Conservation (phyloP, 768 basidiomycete genomes). For the Amanita jacksonii region DNA sequence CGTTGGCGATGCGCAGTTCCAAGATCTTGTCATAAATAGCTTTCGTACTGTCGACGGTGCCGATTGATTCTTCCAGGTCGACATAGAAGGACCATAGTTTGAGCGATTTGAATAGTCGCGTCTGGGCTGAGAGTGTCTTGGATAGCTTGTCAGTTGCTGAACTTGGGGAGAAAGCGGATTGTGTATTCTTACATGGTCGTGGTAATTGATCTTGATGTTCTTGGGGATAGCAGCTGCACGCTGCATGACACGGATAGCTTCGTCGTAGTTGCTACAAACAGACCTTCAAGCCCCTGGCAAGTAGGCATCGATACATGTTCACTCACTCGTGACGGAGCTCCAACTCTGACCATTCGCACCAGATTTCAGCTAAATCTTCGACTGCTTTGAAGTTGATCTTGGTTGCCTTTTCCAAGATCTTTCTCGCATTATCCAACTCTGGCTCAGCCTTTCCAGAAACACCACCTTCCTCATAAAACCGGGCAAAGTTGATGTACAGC, state of each 20-base stretch:
- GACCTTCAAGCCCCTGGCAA: constrained; percentile 1
- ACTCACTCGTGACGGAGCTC: constrained; percentile 92
- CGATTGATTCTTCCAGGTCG: constrained; percentile 95
- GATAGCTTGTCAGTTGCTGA: background rate
- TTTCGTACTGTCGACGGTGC: constrained; percentile 86
- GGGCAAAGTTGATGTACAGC: constrained; percentile 91
- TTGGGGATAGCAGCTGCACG: constrained; percentile 88
- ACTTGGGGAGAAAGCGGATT: no score
- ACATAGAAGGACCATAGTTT: constrained; percentile 99
- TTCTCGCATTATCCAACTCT: constrained; percentile 79
- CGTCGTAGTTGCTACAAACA: constrained; percentile 81
- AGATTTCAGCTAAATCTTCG: constrained; percentile 94
- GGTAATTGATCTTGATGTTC: constrained; percentile 84
- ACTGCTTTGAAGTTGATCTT: constrained; percentile 91
- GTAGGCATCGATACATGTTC: background rate
- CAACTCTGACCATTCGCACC: constrained; percentile 99
- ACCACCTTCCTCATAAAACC: constrained; percentile 96
- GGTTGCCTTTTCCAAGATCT: constrained; percentile 88
- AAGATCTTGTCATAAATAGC: constrained; percentile 93
- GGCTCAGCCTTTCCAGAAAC: constrained; percentile 66
- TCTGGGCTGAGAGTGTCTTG: constrained; percentile 77
- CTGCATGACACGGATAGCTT: constrained; percentile 93
- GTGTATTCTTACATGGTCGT: constrained; percentile 94
- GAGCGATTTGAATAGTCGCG: constrained; percentile 90
- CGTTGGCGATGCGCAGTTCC: constrained; percentile 94